A percentile compares a stretch with the other conserved stretches of the same genome.
Evolutionary conservation across 2,329 filamentous ascomycete genomes (phyloP).

Genomic region (Ceratocystis alfenasii): DNA sequence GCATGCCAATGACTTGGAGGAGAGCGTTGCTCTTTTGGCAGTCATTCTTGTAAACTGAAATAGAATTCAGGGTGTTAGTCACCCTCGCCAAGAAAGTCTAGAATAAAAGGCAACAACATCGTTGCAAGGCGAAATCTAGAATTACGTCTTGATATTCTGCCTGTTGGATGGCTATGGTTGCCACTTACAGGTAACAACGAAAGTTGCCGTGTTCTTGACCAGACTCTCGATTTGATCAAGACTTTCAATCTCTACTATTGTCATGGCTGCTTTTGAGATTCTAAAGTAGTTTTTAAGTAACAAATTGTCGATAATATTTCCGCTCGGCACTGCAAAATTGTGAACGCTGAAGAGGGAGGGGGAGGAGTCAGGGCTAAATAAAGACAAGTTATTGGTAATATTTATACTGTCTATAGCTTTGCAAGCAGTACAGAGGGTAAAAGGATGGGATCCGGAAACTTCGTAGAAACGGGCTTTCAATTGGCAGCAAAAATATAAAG

Average conservation of each 20-base stretch:
- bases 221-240: slow-evolving; percentile 54
- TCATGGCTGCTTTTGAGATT: slow-evolving; percentile 1
- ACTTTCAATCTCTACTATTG: slow-evolving; percentile 31
- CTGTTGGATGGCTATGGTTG: not conserved
- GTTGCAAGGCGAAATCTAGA: not conserved
- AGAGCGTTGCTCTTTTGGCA: slow-evolving; percentile 76
- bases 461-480: too few relatives aligned
- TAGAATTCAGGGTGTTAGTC: not conserved
- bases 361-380: not conserved
- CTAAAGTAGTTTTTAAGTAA: not conserved
- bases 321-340: not conserved
- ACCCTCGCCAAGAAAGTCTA: not conserved
- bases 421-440: too few relatives aligned
- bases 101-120: not conserved
- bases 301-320: not conserved
- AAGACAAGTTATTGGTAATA: not conserved
- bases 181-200: slow-evolving; percentile 77
- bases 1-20: slow-evolving; percentile 67
- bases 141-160: not conserved
- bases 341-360: not conserved
- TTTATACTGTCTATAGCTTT: too few relatives aligned
- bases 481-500: too few relatives aligned
- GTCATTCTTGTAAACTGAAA: slow-evolving; percentile 73
- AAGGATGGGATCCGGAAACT: too few relatives aligned
- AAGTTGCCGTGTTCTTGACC: slow-evolving; percentile 60